Base-by-base conservation (phyloP, 805 yeast species). In the Lipomyces spencermartinsiae region DNA sequence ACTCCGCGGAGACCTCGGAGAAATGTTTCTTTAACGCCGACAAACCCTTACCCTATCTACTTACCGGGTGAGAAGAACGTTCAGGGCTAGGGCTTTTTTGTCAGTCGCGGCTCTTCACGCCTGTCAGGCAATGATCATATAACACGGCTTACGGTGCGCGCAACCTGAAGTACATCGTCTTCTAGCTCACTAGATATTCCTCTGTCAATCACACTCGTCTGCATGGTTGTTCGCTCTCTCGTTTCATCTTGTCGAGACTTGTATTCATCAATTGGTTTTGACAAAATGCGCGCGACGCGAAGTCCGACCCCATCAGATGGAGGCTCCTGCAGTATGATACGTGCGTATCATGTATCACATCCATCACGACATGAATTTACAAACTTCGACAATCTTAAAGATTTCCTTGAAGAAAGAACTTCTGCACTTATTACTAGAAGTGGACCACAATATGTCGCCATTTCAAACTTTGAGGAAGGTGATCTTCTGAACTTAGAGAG, bases 301-400 rank as follows among this genome's bases (percentile, higher is more conserved):
- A 16, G 49, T 43, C 22, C 49, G 16, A 43, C 49, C 19, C 22
- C 22, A 1, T 43, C 49, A 7, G 49, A 16, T 43, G 49, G 16
- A n/a, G 49, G 49, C 49, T 16, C 5, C 22, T 16, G n/a, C 19
- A 43, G 16, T 43, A 19, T 43, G 49, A 43, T 43, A 1, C 49
- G 49, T 6, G 16, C 10, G 2, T 43, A 43, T 43, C 49, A 43
- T 43, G 49, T 43, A 43, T 43, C 49, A 22, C 22, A n/a, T 16
- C 22, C 22, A 43, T 43, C 49, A 43, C 49, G 49, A 43, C 49
- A 43, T 43, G 49, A 43, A 43, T 43, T 43, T 43, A 43, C 49
- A 6, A 2, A n/a, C 22, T 43, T 43, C 10, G 10, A 43, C 25
- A 43, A 16, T 5, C 49, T 43, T 43, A n/a, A 43, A 43, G 7